These are phyloP conservation scores for Phytophthora podocarpi DNA, from an alignment of 352 stramenopile species.

Conservation along the genomic window DNA sequence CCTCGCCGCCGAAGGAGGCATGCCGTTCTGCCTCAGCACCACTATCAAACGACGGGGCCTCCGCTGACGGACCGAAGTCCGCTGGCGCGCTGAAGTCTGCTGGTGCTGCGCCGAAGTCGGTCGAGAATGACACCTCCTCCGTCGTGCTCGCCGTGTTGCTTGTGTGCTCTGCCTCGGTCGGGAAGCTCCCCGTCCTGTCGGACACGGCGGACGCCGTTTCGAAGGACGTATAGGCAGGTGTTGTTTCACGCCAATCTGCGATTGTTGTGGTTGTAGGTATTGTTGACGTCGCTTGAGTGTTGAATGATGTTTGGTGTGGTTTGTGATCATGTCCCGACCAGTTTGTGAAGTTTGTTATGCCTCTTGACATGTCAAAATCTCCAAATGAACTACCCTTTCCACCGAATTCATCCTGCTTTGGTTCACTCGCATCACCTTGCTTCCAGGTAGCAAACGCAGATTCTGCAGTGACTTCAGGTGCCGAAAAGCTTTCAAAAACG, in stretches of 20 bases:
- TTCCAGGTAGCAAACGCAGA: conserved; percentile 7
- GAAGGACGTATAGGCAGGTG: too few species aligned
- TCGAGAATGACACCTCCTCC: not conserved
- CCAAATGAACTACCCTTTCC: not conserved
- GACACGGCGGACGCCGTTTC: too few species aligned
- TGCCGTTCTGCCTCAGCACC: conserved; percentile 1
- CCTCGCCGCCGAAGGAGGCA: not conserved
- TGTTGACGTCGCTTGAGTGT: too few species aligned
- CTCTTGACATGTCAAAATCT: not conserved
- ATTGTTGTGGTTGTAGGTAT: too few species aligned
- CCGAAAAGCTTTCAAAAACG: conserved; percentile 6
- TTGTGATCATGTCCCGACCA: too few species aligned
- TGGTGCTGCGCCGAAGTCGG: not conserved
- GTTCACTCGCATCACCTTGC: not conserved
- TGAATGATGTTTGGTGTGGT: too few species aligned
- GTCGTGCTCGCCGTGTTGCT: too few species aligned
- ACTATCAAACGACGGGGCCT: too few species aligned
- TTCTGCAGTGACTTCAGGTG: not conserved
- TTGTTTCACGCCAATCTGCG: not conserved
- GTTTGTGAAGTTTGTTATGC: too few species aligned
- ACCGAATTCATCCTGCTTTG: not conserved
- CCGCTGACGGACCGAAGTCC: too few species aligned
- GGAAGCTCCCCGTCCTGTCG: not conserved
- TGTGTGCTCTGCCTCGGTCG: not conserved
- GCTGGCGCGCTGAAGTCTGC: not conserved